Percentiles rank a stretch among this genome's conserved stretches.
These are phyloP conservation scores for Crotalaria pallida DNA, from an alignment of 306 rosid species.

Conservation along the genomic window DNA sequence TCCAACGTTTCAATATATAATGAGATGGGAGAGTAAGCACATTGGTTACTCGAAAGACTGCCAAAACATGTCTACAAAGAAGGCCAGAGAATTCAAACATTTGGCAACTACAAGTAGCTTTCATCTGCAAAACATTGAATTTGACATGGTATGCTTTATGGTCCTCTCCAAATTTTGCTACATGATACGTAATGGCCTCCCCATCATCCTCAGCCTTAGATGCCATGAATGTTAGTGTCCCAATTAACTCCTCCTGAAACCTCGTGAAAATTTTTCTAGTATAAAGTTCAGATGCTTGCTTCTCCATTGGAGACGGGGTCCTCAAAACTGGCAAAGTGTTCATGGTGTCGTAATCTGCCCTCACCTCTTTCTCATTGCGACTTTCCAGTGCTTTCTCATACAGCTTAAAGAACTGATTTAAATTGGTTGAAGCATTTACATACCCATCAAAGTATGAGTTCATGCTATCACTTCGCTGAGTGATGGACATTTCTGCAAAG, in stretches of 20 bases:
- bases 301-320: constrained; percentile 99
- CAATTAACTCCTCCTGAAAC: constrained; percentile 96
- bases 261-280: constrained; percentile 77
- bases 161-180: constrained; percentile 91
- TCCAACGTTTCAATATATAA: constrained; percentile 95
- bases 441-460: constrained; percentile 99
- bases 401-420: constrained; percentile 88
- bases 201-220: constrained; percentile 83
- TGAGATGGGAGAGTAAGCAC: constrained; percentile 95
- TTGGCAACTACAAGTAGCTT: constrained; percentile 87
- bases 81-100: constrained; percentile 99
- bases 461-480: constrained; percentile 97
- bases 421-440: constrained; percentile 93
- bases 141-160: constrained; percentile 70
- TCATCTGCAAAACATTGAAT: constrained; percentile 92
- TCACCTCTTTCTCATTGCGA: constrained; percentile 97
- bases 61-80: constrained; percentile 94
- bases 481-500: constrained; percentile 97
- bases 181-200: constrained; percentile 73
- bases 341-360: constrained; percentile 95
- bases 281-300: constrained; percentile 91
- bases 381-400: constrained; percentile 98
- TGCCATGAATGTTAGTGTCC: constrained; percentile 91
- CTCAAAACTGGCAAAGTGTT: constrained; percentile 63
- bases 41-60: constrained; percentile 96